Percentiles rank a stretch among this genome's conserved stretches.
Evolutionary conservation across 805 yeast species (phyloP).

Genomic region (Pichia nakasei): DNA sequence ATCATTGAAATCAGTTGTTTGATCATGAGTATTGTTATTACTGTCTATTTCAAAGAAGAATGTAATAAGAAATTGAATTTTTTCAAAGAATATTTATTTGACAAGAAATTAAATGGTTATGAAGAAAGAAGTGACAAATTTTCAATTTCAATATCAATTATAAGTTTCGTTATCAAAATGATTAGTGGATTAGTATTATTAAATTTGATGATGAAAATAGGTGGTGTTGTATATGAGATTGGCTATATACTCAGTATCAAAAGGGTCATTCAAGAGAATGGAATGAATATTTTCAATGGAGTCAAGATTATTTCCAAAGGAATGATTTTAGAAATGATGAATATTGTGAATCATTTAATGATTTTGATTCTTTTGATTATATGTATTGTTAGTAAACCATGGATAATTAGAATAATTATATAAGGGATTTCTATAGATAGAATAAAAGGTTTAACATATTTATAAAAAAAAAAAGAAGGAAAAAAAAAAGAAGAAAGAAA

Average conservation of each 20-base stretch:
- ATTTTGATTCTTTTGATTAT: slow-evolving; percentile 6
- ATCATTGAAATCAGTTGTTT: slow-evolving; percentile 1
- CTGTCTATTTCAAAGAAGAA: slow-evolving; percentile 3
- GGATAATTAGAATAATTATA: slow-evolving; percentile 5
- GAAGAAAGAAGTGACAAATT: not conserved
- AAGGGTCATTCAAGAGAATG: slow-evolving; percentile 8
- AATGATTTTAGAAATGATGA: slow-evolving; percentile 8
- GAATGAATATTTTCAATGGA: slow-evolving; percentile 7
- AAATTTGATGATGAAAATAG: not conserved
- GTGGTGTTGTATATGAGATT: slow-evolving; percentile 1
- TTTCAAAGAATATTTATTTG: not conserved
- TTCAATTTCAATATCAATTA: not conserved
- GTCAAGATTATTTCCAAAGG: slow-evolving; percentile 12
- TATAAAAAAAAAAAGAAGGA: not conserved
- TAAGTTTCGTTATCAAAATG: not conserved
- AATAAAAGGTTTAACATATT: not conserved
- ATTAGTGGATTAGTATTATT: not conserved
- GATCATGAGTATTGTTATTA: not conserved
- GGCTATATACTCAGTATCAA: slow-evolving; percentile 2
- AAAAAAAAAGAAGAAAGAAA: not conserved
- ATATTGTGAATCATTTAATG: slow-evolving; percentile 11
- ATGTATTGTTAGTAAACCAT: slow-evolving; percentile 6
- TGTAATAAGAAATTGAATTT: slow-evolving; percentile 1
- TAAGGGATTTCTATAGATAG: not conserved
- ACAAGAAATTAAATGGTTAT: not conserved